Base-by-base conservation (phyloP, 345 rosid species). In the Acer yangbiense region DNA sequence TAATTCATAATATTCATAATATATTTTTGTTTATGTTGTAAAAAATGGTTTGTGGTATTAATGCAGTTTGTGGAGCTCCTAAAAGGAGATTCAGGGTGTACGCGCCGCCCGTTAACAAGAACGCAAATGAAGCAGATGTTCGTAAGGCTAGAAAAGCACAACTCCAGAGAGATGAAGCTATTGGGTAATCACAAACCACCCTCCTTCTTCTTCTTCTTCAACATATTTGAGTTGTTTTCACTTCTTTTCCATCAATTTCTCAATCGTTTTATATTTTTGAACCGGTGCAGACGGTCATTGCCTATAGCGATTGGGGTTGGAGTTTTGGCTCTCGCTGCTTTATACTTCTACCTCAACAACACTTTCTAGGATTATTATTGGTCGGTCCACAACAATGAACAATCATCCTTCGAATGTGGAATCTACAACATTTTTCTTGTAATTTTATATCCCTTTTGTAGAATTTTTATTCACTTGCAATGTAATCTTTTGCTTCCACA, bases 21-120 rank as follows among this genome's bases (percentile, higher is more conserved):
- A 17, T 32, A 32, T 58, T 12, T 20, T 2, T 48, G 54, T 13
- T 48, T 3, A 61, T 23, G 71, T 50, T 39, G 50, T 68, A 2
- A 7, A 61, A 35, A 43, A 14, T 1, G 64, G 48, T 44, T 39
- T 23, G 46, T 43, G 46, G 10, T 58, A 20, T 44, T 12, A 69
- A 69, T 85, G 86, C 91, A 93, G 99, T 96, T 62, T 96, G 98
- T 79, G 97, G 94, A 73, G 99, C 98, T 79, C 97, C 99, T 8
- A 96, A 96, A 79, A 82, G 99, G 76, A 88, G 99, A 74, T 93
- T 95, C 54, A 93, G 85, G 86, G 73, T 87, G 18, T 96, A 90
- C 77, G 72, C 77, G 63, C 92, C 97, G 0, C 73, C 89, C n/a
- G 95, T 90, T 77, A 21, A 82, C 71, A 96, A 83, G 85, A 87